Conservation (phyloP, 306 rosid genomes). For the Cucurbita maxima region DNA sequence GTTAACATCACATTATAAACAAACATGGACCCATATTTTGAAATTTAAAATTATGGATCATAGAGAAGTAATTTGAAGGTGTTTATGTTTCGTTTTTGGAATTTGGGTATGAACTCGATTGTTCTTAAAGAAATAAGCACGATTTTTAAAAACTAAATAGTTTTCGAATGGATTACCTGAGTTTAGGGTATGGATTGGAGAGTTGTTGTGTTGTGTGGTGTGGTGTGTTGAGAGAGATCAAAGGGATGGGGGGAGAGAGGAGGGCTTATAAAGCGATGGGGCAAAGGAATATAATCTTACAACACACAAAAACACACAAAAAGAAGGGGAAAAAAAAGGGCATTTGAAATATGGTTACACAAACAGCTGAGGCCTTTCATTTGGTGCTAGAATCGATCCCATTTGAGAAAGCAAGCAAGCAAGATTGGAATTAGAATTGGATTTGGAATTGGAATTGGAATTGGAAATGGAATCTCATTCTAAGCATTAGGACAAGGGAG, state of each 20-base stretch:
- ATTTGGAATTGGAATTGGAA: constrained; percentile 22
- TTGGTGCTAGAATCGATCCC: constrained; percentile 54
- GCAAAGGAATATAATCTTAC: background rate
- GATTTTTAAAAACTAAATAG: too few relatives aligned
- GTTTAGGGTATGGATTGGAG: too few relatives aligned
- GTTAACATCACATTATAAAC: too few relatives aligned
- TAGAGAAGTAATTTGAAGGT: too few relatives aligned
- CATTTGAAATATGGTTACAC: background rate
- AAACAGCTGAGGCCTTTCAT: constrained; percentile 23
- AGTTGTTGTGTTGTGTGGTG: background rate
- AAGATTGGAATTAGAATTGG: constrained; percentile 21
- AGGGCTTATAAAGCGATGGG: background rate
- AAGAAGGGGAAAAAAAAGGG: background rate
- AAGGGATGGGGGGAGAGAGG: background rate
- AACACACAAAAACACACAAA: background rate
- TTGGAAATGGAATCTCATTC: constrained; percentile 54
- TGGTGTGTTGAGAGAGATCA: background rate
- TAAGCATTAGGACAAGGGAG: constrained; percentile 20
- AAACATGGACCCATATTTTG: too few relatives aligned
- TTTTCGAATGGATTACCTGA: too few relatives aligned
- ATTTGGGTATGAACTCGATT: too few relatives aligned
- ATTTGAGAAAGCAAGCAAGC: background rate
- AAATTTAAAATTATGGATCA: too few relatives aligned
- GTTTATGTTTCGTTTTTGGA: too few relatives aligned
- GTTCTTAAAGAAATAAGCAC: too few relatives aligned